Base-by-base conservation (phyloP, 192 early-diverging fungal genomes). In the Podila clonocystis region DNA sequence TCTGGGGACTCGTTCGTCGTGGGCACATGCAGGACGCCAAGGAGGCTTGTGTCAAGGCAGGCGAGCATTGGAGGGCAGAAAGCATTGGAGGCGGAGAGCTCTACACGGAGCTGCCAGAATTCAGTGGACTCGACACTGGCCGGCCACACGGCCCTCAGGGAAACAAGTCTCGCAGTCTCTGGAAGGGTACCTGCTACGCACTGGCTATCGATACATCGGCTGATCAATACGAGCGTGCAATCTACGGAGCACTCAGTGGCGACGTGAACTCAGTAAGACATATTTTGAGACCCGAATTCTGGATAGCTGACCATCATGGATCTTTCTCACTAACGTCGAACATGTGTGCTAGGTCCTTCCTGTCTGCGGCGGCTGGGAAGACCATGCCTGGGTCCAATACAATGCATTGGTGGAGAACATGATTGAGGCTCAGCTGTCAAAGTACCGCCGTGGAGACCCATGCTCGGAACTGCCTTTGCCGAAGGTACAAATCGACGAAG, bases 331-430 rank as follows among this genome's bases (percentile, higher is more conserved):
- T 26, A 55, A 55, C 8, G 2, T n/a, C 9, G 2, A 24, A 0
- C 41, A 17, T 45, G 41, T 8, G 22, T 24, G 11, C 26, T 67
- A 93, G 90, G 88, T 87, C 20, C 34, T 91, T 17, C 84, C 90
- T 31, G 95, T 93, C 4, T 95, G 95, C 72, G 85, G 87, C 38
- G 87, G 83, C 12, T 97, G 96, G 96, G 95, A 97, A 78, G 96
- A 97, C 77, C 75, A 90, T 68, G 67, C 97, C 20, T 97, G 96
- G 96, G 90, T 86, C 1, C 90, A 93, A 45, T 95, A 93, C 59
- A 92, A 90, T 73, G 85, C 91, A 1, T 77, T 95, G 49, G 77
- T 95, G 9, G 94, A 97, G 65, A 58, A 67, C 28, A 73, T 85
- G 58, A 71, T 92, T 12, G 90, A 80, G 36, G 49, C 36, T 11